These are phyloP conservation scores for Penicillium brasilianum DNA, from an alignment of 2,329 filamentous ascomycete species.

Conservation along the genomic window DNA sequence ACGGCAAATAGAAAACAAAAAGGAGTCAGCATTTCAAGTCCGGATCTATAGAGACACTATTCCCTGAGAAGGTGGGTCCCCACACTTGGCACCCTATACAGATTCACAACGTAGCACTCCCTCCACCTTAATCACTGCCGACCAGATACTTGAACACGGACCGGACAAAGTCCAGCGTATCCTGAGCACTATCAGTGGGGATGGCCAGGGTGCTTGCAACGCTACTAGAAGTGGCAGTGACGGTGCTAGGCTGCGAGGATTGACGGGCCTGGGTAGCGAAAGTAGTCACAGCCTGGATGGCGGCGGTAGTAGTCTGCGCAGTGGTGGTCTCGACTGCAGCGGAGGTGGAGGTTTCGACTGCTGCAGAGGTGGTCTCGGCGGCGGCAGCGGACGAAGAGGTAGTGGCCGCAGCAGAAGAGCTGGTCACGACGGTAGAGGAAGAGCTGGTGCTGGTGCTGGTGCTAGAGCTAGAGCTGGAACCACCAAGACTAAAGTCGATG, in stretches of 20 bases:
- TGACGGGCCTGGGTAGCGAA: conserved; percentile 26
- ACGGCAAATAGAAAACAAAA: not conserved
- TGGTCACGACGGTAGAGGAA: conserved; percentile 8
- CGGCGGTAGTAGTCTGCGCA: conserved; percentile 3
- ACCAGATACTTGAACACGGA: conserved; percentile 26
- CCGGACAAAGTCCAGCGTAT: conserved; percentile 20
- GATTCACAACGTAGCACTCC: not conserved
- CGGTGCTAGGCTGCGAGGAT: conserved; percentile 14
- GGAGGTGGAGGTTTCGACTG: not conserved
- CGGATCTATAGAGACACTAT: not conserved
- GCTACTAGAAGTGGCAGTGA: conserved; percentile 7
- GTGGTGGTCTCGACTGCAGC: conserved; percentile 10
- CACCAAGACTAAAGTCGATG: conserved; percentile 39
- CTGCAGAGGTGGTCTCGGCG: not conserved
- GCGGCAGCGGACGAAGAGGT: not conserved
- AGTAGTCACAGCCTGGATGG: conserved; percentile 17
- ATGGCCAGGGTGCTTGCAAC: conserved; percentile 16
- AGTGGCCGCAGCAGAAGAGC: not conserved
- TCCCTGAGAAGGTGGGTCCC: conserved; percentile 7
- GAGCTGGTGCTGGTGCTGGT: conserved; percentile 21
- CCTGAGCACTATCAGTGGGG: conserved; percentile 21
- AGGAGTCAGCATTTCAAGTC: not conserved
- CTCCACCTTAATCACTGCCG: conserved; percentile 15
- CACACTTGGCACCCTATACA: not conserved
- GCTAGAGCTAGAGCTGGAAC: conserved; percentile 25